Evolutionary conservation across 345 rosid species (phyloP).

Genomic region (Brassica carinata): DNA sequence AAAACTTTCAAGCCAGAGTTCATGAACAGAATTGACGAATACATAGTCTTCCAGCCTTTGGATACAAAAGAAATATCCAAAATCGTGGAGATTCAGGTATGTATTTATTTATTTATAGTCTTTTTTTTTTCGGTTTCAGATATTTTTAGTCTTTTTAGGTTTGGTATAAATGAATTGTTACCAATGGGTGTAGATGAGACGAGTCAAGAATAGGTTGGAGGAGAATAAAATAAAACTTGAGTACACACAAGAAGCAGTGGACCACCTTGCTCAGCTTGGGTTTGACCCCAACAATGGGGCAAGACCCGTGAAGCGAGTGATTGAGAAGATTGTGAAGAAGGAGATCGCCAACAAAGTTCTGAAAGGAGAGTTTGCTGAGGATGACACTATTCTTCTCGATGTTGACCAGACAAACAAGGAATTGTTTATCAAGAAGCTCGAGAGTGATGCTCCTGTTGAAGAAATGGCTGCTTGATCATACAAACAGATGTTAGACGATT

Average conservation of each 20-base stretch:
- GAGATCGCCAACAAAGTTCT: conserved; percentile 74
- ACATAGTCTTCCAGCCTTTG: conserved; percentile 90
- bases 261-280: conserved; percentile 60
- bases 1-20: conserved; percentile 87
- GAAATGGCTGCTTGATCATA: conserved; percentile 48
- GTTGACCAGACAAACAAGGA: conserved; percentile 44
- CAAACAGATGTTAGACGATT: neutral
- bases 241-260: conserved; percentile 69
- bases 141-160: neutral
- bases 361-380: conserved; percentile 78
- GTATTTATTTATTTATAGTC: neutral
- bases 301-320: conserved; percentile 84
- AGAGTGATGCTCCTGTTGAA: conserved; percentile 39
- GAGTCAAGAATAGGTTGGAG: conserved; percentile 66
- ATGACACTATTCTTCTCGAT: conserved; percentile 60
- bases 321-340: conserved; percentile 88
- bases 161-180: neutral
- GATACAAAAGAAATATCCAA: conserved; percentile 70
- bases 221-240: conserved; percentile 78
- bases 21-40: conserved; percentile 90
- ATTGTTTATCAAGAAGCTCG: conserved; percentile 61
- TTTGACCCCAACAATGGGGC: conserved; percentile 92
- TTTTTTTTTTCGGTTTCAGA: neutral
- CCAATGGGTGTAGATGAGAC: conserved; percentile 53
- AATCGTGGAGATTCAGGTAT: conserved; percentile 74